A percentile compares a stretch with the other conserved stretches of the same genome.
Conservation (phyloP, 805 yeast species). For the Grigorovia humatica region DNA sequence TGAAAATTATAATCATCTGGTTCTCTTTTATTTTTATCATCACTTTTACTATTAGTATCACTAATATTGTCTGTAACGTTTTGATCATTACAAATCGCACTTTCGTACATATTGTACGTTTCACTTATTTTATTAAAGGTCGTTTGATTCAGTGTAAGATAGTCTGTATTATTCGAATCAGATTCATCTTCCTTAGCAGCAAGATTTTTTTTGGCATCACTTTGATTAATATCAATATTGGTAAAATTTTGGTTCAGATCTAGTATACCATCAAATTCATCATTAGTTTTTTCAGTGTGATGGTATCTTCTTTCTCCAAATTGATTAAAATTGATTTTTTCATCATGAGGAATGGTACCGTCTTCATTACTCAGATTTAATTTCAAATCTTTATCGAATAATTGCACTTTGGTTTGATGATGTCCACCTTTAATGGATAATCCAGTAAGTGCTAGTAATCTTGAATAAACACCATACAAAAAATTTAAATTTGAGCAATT, state of each 20-base stretch:
- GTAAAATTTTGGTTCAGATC: background rate
- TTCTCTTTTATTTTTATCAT: too few relatives aligned
- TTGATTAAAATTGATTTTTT: background rate
- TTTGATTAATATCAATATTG: background rate
- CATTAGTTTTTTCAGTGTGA: background rate
- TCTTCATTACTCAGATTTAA: background rate
- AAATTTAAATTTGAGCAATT: constrained; percentile 21
- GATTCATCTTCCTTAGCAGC: background rate
- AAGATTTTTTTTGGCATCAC: background rate
- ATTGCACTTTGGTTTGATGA: background rate
- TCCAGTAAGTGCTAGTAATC: constrained; percentile 14
- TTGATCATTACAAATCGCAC: background rate
- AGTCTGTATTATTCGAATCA: background rate
- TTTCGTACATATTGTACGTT: background rate
- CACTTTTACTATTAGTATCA: too few relatives aligned
- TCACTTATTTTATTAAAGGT: background rate
- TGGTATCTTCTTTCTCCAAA: background rate
- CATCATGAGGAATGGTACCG: too few relatives aligned
- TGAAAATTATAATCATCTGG: too few relatives aligned
- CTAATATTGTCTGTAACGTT: background rate
- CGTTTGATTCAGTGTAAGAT: background rate
- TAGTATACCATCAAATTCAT: background rate
- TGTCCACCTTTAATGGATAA: constrained; percentile 21
- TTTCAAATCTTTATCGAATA: background rate
- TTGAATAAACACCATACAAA: constrained; percentile 22